Conservation (phyloP, 805 yeast species). For the Cyberlindnera xishuangbannaensis region DNA sequence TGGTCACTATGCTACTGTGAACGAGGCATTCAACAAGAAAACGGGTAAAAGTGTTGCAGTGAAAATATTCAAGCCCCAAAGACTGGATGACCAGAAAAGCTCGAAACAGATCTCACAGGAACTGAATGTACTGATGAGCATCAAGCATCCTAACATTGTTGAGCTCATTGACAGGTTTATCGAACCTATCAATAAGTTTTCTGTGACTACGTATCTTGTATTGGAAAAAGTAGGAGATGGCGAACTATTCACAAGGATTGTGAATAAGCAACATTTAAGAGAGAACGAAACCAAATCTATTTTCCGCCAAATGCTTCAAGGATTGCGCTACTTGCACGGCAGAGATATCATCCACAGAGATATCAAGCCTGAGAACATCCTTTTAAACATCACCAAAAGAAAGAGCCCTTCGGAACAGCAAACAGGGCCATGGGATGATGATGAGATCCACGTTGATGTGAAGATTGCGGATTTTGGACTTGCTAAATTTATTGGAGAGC, state of each 20-base stretch:
- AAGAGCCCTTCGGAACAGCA: slow-evolving; percentile 23
- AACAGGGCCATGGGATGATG: slow-evolving; percentile 38
- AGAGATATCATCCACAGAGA: slow-evolving; percentile 72
- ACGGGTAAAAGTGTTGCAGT: slow-evolving; percentile 65
- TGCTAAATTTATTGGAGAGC: slow-evolving; percentile 57
- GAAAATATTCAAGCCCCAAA: slow-evolving; percentile 62
- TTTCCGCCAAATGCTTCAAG: slow-evolving; percentile 59
- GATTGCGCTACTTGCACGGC: slow-evolving; percentile 61
- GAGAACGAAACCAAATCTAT: slow-evolving; percentile 59
- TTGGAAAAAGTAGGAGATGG: slow-evolving; percentile 72
- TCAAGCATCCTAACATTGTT: slow-evolving; percentile 68
- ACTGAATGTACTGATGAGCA: slow-evolving; percentile 55
- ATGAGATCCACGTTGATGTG: slow-evolving; percentile 57
- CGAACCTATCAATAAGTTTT: slow-evolving; percentile 43
- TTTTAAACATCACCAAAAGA: slow-evolving; percentile 45
- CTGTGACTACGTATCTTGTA: slow-evolving; percentile 50
- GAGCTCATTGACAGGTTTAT: slow-evolving; percentile 53
- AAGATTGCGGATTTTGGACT: slow-evolving; percentile 83
- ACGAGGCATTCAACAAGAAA: slow-evolving; percentile 53
- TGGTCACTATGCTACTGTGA: slow-evolving; percentile 81
- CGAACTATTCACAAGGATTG: slow-evolving; percentile 67
- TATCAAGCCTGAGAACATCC: slow-evolving; percentile 72
- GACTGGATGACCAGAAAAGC: slow-evolving; percentile 34
- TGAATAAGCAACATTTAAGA: slow-evolving; percentile 53
- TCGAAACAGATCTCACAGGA: slow-evolving; percentile 53